Base-by-base conservation (phyloP, 805 yeast genomes). In the Teunomyces stri region DNA sequence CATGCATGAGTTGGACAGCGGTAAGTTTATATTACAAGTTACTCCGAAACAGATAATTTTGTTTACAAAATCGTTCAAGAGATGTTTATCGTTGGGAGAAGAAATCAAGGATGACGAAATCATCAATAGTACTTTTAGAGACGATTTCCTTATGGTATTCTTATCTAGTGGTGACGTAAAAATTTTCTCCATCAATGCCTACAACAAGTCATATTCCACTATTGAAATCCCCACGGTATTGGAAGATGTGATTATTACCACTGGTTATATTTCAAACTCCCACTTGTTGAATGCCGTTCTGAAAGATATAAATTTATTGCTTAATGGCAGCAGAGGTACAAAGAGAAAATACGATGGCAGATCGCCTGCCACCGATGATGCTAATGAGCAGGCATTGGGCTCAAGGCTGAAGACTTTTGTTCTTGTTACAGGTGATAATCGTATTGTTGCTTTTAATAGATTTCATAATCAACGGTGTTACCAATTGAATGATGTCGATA, bases 341-440 rank as follows among this genome's bases (percentile, higher is more conserved):
- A 70, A 70, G 49, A 58, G 76, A 54, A 66, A 61, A 43, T 62
- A 53, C 29, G 50, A 58, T 9, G 41, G 11, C 12, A 21, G 44
- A 6, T 20, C 28, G 7, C 20, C 35, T 7, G 18, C 11, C 21
- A 33, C 15, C 16, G 47, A 16, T 13, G 70, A 46, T 53, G 38
- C 47, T n/a, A 38, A 39, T 6, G 11, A 43, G 18, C 47, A 43
- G 38, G 56, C 49, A 13, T 42, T 47, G 10, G 61, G 58, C 1
- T 55, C 64, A 2, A 70, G 56, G 64, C 71, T 58, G 56, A 74
- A 70, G 46, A 73, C 70, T 0, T 86, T 85, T 54, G 74, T 87
- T 38, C 76, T 84, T 41, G 87, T 85, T 5, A 85, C 91, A 1
- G 91, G 89, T 48, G 91, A 85, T 59, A 87, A 86, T 56, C 77